Evolutionary conservation across 345 rosid genomes (phyloP), one percentile per base, ranked within the genome.

Genomic region (Cardiospermum halicacabum): DNA sequence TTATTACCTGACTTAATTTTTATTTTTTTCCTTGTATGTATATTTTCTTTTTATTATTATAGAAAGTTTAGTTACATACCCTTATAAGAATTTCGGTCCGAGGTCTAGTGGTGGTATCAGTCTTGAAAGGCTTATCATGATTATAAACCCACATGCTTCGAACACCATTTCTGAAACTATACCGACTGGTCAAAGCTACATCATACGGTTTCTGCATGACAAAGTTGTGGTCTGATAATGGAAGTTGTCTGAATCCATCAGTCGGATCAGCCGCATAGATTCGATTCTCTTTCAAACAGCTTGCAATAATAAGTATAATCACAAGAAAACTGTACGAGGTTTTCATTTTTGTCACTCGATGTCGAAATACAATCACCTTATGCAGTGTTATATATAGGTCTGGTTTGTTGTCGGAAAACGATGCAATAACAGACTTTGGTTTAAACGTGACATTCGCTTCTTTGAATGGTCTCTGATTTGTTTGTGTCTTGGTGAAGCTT

Each of bases 111-210:
- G 11, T 16, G 56, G 72, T 73, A 69, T 12, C 47, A 15, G 53
- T 56, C 24, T 55, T 68, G 47, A 72, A 72, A 15, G 84, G 80
- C 66, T 72, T 80, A 63, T 80, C 81, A 27, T 72, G 69, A 2
- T 75, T 77, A 24, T 60, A 77, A 2, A 75, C 78, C 78, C 76
- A 77, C 53, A 77, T 10, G 28, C 60, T 53, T 62, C 55, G 77
- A 0, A 64, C 22, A n/a, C 81, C 78, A 61, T 77, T 61, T 40
- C 49, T 15, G 25, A 48, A 67, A 43, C 66, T 75, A 68, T 75
- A 81, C 27, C 76, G 60, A 53, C 70, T 56, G 15, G 50, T 59
- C 7, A 75, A 24, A 0, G 72, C 76, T 1, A 66, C 55, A 28
- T 75, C 56, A 28, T 67, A 80, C 4, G 82, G 80, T 67, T 59